Percentiles rank a stretch among this genome's conserved stretches.
These are phyloP conservation scores for Lentinus tigrinus DNA, from an alignment of 768 basidiomycete species.

Conservation along the genomic window DNA sequence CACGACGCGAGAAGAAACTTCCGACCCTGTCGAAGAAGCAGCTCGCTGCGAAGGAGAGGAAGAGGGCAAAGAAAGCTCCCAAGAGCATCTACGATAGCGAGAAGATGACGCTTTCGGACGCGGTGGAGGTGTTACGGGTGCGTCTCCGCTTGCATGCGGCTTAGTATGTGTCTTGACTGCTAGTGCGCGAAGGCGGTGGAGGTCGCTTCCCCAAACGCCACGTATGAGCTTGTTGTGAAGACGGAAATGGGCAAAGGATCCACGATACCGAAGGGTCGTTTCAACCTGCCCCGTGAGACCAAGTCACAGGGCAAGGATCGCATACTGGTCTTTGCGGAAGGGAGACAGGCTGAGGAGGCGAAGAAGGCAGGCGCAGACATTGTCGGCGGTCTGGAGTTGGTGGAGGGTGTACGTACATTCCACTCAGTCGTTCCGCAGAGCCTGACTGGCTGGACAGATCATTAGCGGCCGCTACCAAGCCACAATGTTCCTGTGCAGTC, in stretches of 20 bases:
- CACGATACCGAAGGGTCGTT: slow-evolving; percentile 86
- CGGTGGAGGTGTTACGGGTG: slow-evolving; percentile 71
- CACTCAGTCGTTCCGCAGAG: not conserved
- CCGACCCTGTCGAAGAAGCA: slow-evolving; percentile 62
- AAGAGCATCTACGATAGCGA: slow-evolving; percentile 61
- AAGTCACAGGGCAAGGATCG: slow-evolving; percentile 69
- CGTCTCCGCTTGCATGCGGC: slow-evolving; percentile 24
- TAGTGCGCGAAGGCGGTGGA: slow-evolving; percentile 66
- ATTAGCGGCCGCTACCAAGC: slow-evolving; percentile 71
- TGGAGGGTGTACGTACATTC: slow-evolving; percentile 68
- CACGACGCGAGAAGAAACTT: slow-evolving; percentile 48
- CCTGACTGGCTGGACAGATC: slow-evolving; percentile 47
- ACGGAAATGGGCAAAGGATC: slow-evolving; percentile 77
- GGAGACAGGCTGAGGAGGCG: slow-evolving; percentile 78
- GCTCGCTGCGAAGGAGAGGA: slow-evolving; percentile 60
- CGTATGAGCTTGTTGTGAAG: slow-evolving; percentile 79
- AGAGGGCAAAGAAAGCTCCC: slow-evolving; percentile 52
- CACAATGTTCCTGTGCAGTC: slow-evolving; percentile 82
- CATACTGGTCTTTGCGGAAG: slow-evolving; percentile 93
- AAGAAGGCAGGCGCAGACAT: slow-evolving; percentile 84
- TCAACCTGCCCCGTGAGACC: slow-evolving; percentile 79
- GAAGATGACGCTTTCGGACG: slow-evolving; percentile 64
- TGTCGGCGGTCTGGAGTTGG: slow-evolving; percentile 87
- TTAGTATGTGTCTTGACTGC: not conserved
- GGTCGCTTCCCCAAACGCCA: slow-evolving; percentile 70